These are phyloP conservation scores for Termitomyces sp. DNA, from an alignment of 768 basidiomycete species.

Conservation along the genomic window DNA sequence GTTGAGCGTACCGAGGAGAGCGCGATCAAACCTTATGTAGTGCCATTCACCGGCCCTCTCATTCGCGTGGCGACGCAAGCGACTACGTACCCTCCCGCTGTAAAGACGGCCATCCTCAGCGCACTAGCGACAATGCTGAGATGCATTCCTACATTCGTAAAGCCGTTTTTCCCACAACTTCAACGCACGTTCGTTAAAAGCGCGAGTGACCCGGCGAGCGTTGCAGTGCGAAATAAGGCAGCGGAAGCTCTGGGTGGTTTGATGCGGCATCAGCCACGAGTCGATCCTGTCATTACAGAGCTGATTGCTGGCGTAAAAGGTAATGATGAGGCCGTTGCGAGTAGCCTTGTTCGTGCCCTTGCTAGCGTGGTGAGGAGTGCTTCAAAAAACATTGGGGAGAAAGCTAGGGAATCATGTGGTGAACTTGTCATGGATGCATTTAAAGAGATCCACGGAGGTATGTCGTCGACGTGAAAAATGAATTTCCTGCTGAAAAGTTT, in stretches of 20 bases:
- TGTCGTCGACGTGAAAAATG: neutral
- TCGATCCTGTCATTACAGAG: constrained; percentile 93
- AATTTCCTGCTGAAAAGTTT: constrained; percentile 4
- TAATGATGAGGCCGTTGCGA: constrained; percentile 66
- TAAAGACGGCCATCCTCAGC: constrained; percentile 87
- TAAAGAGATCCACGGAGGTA: constrained; percentile 65
- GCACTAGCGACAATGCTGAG: constrained; percentile 84
- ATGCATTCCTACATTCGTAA: constrained; percentile 83
- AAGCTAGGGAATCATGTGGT: constrained; percentile 63
- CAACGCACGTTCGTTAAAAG: constrained; percentile 97
- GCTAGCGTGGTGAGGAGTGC: constrained; percentile 70
- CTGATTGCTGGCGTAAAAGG: constrained; percentile 55
- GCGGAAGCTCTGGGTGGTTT: constrained; percentile 82
- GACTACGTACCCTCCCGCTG: constrained; percentile 84
- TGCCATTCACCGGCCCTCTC: constrained; percentile 91
- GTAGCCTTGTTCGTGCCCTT: constrained; percentile 71
- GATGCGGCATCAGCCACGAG: constrained; percentile 86
- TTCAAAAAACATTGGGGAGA: constrained; percentile 70
- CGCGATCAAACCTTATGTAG: constrained; percentile 93
- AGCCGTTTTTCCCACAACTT: constrained; percentile 97
- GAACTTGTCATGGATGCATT: constrained; percentile 81
- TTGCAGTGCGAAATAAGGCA: constrained; percentile 75
- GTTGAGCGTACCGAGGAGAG: constrained; percentile 77
- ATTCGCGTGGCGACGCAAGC: constrained; percentile 93
- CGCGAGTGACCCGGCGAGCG: constrained; percentile 71